Conservation (phyloP, 108 stramenopile genomes). For the Nannochloropsis salina region DNA sequence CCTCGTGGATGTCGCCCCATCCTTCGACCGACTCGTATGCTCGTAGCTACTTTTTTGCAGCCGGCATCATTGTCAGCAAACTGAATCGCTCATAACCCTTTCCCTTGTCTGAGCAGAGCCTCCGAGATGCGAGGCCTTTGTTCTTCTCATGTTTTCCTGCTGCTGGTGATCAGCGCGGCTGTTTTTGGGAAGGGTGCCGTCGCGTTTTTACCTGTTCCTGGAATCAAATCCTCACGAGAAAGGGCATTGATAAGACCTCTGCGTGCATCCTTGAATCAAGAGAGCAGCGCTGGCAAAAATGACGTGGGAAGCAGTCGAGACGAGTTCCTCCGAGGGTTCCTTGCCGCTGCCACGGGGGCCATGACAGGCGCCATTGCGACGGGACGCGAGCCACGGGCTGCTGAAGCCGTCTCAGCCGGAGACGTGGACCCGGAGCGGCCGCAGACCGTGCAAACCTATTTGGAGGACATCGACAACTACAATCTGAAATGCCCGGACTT, state of each 20-base stretch:
- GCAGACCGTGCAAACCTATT: background rate
- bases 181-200: background rate
- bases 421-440: background rate
- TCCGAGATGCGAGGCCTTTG: background rate
- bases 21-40: too few species aligned
- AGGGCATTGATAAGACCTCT: background rate
- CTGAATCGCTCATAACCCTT: too few species aligned
- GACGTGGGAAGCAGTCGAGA: background rate
- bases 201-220: background rate
- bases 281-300: background rate
- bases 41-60: too few species aligned
- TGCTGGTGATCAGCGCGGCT: background rate
- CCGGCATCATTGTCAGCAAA: too few species aligned
- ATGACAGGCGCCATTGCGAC: background rate
- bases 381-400: background rate
- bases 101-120: too few species aligned
- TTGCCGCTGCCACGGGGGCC: background rate
- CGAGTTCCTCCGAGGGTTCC: background rate
- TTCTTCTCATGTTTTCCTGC: background rate
- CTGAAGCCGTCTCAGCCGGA: background rate
- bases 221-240: background rate
- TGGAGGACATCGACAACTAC: constrained; percentile 11
- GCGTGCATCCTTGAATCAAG: background rate
- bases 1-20: too few species aligned
- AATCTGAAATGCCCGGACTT: constrained; percentile 8